These are phyloP conservation scores for Quercus aquifolioides DNA, from an alignment of 306 rosid species.

Conservation along the genomic window DNA sequence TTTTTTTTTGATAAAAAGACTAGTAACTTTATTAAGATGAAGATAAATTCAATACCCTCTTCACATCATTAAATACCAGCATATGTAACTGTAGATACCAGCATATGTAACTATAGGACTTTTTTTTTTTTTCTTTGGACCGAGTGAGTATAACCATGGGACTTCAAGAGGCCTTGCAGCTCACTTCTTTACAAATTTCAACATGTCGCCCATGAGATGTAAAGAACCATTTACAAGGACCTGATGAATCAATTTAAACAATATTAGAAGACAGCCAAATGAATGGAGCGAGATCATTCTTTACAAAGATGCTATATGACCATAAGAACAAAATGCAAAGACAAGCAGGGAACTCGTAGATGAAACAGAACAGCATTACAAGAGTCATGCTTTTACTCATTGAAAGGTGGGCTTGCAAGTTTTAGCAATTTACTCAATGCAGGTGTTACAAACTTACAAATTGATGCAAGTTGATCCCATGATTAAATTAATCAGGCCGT, in stretches of 20 bases:
- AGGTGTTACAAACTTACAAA: not conserved
- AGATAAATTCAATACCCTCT: not conserved
- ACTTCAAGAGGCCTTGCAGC: constrained; percentile 14
- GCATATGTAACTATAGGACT: not conserved
- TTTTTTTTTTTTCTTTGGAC: too few relatives aligned
- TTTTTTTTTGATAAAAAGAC: too few relatives aligned
- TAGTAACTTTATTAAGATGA: too few relatives aligned
- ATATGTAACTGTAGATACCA: not conserved
- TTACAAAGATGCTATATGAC: not conserved
- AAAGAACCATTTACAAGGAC: constrained; percentile 91
- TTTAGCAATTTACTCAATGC: not conserved
- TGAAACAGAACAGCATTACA: not conserved
- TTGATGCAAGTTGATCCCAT: not conserved
- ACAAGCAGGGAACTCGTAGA: not conserved
- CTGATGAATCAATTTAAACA: constrained; percentile 39
- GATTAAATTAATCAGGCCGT: not conserved
- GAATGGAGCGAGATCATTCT: not conserved
- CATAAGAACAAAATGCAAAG: not conserved
- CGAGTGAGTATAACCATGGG: not conserved
- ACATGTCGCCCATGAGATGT: constrained; percentile 92
- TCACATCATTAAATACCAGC: not conserved
- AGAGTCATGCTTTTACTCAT: not conserved
- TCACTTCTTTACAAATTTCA: constrained; percentile 78
- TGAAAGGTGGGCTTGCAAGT: not conserved
- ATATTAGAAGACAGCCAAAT: constrained; percentile 3